phyloP scores from a whole-genome alignment of 305 asterid genomes.

The Salvia sclarea region DNA sequence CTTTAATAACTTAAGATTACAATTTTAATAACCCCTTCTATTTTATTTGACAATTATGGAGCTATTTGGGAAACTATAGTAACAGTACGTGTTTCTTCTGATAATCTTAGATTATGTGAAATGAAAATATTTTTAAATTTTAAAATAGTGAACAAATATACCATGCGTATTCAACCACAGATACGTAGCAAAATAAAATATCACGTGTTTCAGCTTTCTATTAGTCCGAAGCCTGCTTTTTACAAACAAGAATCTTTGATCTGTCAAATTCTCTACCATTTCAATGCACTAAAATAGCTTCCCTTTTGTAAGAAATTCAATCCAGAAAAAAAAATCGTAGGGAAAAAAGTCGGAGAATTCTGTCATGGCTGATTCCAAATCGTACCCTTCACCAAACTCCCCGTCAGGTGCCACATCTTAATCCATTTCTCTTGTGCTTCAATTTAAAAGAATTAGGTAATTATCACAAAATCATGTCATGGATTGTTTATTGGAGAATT shows the following conservation, averaged over 20 bases:
- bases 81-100: no score
- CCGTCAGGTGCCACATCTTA: slow-evolving; percentile 3
- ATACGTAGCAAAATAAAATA: no score
- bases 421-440: not conserved
- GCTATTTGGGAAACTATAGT: no score
- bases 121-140: no score
- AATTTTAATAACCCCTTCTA: no score
- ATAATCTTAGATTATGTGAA: no score
- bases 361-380: slow-evolving; percentile 2
- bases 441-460: not conserved
- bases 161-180: no score
- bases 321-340: not conserved
- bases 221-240: not conserved
- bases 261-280: not conserved
- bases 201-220: not conserved
- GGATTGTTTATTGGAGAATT: no score
- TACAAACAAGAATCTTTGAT: not conserved
- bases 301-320: not conserved
- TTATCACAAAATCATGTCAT: not conserved
- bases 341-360: not conserved
- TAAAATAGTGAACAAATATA: no score
- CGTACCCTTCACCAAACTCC: slow-evolving; percentile 1
- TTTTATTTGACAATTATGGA: no score
- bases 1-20: no score
- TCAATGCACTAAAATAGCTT: not conserved